phyloP scores from a whole-genome alignment of 2,329 filamentous ascomycete species.

The Stagonosporopsis tanaceti region DNA sequence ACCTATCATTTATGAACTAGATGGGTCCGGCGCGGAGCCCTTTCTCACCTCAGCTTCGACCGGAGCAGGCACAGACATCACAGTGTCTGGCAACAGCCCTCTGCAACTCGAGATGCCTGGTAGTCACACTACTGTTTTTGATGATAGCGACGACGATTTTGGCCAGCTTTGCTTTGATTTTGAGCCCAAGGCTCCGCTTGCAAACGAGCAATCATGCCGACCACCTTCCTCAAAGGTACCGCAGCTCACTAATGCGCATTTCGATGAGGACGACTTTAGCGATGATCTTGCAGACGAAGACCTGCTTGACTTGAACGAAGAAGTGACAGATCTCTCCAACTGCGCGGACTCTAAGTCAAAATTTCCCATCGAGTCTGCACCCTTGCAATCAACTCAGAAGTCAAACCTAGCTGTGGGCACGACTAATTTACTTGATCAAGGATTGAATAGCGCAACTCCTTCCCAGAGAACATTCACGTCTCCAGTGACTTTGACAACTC shows the following conservation, averaged over 20 bases:
- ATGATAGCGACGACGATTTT: slow-evolving; percentile 1
- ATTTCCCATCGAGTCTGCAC: slow-evolving; percentile 3
- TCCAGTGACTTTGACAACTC: slow-evolving; percentile 33
- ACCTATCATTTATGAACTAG: background rate
- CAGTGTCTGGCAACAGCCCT: background rate
- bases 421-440: background rate
- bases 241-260: background rate
- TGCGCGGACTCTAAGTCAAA: slow-evolving; percentile 1
- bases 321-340: slow-evolving; percentile 1
- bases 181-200: background rate
- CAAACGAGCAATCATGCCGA: background rate
- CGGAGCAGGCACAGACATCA: background rate
- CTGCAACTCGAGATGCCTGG: background rate
- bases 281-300: slow-evolving; percentile 38
- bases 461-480: slow-evolving; percentile 30
- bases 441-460: background rate
- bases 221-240: background rate
- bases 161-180: slow-evolving; percentile 16
- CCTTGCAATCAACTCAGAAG: background rate
- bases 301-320: slow-evolving; percentile 26
- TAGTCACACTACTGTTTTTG: background rate
- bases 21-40: background rate
- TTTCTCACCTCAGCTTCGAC: background rate
- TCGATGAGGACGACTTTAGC: slow-evolving; percentile 27
- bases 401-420: background rate